These are phyloP conservation scores for Orbilia oligospora DNA, from an alignment of 2,329 filamentous ascomycete species.

Conservation along the genomic window DNA sequence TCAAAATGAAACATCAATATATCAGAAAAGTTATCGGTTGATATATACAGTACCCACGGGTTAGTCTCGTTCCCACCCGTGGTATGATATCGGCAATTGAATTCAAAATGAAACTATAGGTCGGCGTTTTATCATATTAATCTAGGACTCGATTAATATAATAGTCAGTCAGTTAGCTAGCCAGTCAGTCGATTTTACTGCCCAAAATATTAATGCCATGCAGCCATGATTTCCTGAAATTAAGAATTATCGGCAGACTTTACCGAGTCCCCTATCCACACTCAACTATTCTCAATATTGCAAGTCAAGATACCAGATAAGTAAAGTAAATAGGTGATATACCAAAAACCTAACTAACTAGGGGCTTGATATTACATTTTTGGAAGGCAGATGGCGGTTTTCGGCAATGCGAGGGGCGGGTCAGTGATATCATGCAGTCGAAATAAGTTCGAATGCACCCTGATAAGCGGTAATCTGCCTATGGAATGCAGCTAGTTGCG, in stretches of 20 bases:
- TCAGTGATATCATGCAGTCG: constrained; percentile 24
- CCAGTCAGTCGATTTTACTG: no score
- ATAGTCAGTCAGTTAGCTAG: no score
- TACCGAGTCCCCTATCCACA: not conserved
- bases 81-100: no score
- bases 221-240: constrained; percentile 1
- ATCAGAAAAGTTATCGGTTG: no score
- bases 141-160: not conserved
- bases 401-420: constrained; percentile 26
- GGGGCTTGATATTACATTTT: constrained; percentile 19
- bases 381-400: constrained; percentile 7
- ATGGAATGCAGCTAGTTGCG: constrained; percentile 29
- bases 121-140: constrained; percentile 8
- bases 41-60: no score
- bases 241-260: not conserved
- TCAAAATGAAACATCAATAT: no score
- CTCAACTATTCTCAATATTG: not conserved
- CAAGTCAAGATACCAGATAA: not conserved
- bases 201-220: not conserved
- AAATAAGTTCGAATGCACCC: constrained; percentile 21
- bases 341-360: not conserved
- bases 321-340: no score
- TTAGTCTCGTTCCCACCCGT: no score
- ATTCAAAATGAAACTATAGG: constrained; percentile 7
- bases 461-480: constrained; percentile 53